These are phyloP conservation scores for Coemansia asiatica DNA, from an alignment of 192 early-diverging fungal species.

Conservation along the genomic window DNA sequence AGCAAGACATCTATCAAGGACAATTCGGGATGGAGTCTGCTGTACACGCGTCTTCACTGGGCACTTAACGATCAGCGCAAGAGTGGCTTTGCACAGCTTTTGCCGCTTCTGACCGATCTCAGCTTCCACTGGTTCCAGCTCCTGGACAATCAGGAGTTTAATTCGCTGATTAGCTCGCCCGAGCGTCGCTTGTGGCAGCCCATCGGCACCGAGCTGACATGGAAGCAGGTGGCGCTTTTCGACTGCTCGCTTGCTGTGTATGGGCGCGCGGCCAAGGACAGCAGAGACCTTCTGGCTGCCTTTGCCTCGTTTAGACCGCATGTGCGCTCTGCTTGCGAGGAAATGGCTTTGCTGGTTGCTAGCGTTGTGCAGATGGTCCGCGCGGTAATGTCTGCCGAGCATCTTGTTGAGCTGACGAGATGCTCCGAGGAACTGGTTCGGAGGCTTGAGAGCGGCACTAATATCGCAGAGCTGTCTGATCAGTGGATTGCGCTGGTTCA, in stretches of 20 bases:
- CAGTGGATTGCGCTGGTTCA: not conserved
- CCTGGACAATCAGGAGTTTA: not conserved
- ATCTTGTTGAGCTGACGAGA: not conserved
- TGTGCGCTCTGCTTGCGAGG: not conserved
- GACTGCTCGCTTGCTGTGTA: constrained; percentile 21
- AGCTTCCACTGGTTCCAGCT: constrained; percentile 23
- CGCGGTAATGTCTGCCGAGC: not conserved
- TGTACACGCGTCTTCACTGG: constrained; percentile 37
- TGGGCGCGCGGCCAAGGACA: not conserved
- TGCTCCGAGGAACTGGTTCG: constrained; percentile 4
- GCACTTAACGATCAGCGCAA: constrained; percentile 15
- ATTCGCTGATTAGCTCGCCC: constrained; percentile 10
- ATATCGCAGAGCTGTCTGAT: not conserved
- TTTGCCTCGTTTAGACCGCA: constrained; percentile 17
- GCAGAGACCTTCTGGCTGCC: constrained; percentile 19
- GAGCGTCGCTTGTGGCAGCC: constrained; percentile 17
- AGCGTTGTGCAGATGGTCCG: not conserved
- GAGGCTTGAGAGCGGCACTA: not conserved
- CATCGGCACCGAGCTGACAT: constrained; percentile 37
- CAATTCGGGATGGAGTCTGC: constrained; percentile 29
- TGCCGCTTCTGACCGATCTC: constrained; percentile 34
- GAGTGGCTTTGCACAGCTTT: not conserved
- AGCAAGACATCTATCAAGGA: constrained; percentile 1
- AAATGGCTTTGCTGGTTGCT: constrained; percentile 11
- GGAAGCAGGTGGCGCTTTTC: constrained; percentile 18